A percentile compares a stretch with the other conserved stretches of the same genome.
phyloP scores from a whole-genome alignment of 805 yeast species.

The Zygoascus biomembranicola region DNA sequence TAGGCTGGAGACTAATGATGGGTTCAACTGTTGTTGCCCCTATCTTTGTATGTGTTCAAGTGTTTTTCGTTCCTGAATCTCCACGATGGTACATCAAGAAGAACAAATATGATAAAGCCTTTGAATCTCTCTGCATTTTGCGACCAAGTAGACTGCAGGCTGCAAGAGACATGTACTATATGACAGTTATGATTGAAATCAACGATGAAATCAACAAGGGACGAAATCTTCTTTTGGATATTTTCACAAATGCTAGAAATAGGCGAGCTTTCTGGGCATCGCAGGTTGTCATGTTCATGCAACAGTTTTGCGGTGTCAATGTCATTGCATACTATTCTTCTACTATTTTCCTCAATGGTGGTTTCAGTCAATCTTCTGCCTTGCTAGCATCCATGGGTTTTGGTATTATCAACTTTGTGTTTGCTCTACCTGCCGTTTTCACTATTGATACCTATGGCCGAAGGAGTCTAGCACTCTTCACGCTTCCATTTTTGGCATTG shows the following conservation, averaged over 20 bases:
- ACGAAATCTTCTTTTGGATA: conserved; percentile 26
- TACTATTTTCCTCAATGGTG: conserved; percentile 61
- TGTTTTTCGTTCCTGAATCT: conserved; percentile 56
- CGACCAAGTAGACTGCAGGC: conserved; percentile 45
- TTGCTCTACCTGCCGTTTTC: conserved; percentile 76
- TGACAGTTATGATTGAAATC: conserved; percentile 42
- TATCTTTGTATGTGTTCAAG: conserved; percentile 41
- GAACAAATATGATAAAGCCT: conserved; percentile 42
- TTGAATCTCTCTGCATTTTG: conserved; percentile 38
- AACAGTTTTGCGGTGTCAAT: conserved; percentile 85
- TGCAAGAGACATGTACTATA: conserved; percentile 58
- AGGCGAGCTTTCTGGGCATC: conserved; percentile 77
- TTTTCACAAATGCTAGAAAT: conserved; percentile 68
- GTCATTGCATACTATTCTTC: conserved; percentile 83
- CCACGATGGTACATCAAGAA: conserved; percentile 62
- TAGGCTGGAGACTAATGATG: conserved; percentile 55
- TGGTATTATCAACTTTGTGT: conserved; percentile 70
- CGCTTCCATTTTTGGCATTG: conserved; percentile 53
- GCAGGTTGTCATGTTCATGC: conserved; percentile 80
- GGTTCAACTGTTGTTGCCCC: conserved; percentile 59
- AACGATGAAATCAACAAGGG: conserved; percentile 29
- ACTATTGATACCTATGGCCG: conserved; percentile 76
- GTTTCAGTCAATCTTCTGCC: conserved; percentile 53
- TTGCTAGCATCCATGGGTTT: conserved; percentile 80
- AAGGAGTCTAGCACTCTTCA: conserved; percentile 46